Evolutionary conservation across 306 rosid genomes (phyloP), one percentile per base, ranked within the genome.

Genomic region (Acacia crassicarpa): DNA sequence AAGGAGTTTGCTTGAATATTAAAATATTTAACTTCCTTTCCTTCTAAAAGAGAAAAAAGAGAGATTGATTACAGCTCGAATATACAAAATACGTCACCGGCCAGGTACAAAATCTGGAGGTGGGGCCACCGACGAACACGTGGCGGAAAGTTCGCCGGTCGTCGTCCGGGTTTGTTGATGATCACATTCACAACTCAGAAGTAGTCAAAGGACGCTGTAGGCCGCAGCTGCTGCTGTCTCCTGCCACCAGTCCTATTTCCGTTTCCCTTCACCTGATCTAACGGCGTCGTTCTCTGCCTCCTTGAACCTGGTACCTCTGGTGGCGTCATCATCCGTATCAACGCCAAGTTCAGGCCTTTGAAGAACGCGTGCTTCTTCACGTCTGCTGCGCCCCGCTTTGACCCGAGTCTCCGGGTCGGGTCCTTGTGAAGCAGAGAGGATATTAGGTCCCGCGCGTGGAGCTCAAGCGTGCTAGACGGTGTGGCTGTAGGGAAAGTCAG

Each of bases 331-430:
- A 92, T 93, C 76, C 99, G 80, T 6, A 95, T 84, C 35, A 95
- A 82, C 0, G 98, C 97, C 49, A 93, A 74, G 78, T 92, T 95
- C 12, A 95, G 85, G 3, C 91, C 89, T 9, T 78, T 88, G 59
- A 95, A 95, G 84, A 93, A 93, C 0, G 96, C 90, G 45, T 93
- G 99, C 35, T 87, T 88, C 79, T 92, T 95, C 15, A 95, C 90
- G 51, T 95, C 99, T 2, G 98, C 98, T 0, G 99, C 91, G 4
- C 99, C 99, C 1, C 99, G 93, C 82, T 89, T 93, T n/a, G 98
- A 92, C 59, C 99, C 99, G 53, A 95, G 91, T 13, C 99, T 79
- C 8, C 86, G 76, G 35, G 38, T 83, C 74, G 99, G 96, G 74
- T 95, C 98, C 69, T 95, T 95, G 79, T 84, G 77, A 0, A 95